Evolutionary conservation across 805 yeast species (phyloP).

Genomic region (Metschnikowia matae): DNA sequence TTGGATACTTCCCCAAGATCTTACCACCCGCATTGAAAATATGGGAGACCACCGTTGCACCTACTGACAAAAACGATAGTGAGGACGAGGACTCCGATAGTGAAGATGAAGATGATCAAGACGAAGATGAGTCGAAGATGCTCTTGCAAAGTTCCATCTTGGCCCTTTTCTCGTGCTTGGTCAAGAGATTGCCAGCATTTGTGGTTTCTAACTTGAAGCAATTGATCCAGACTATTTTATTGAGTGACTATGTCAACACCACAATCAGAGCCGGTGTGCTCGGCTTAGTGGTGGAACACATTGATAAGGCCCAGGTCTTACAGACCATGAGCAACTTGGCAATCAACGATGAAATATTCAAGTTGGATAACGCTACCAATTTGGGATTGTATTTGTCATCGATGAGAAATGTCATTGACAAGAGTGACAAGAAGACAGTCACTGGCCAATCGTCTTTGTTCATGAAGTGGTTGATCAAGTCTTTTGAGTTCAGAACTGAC

Average conservation of each 20-base stretch:
- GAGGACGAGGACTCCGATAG: slow-evolving; percentile 20
- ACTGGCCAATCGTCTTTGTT: slow-evolving; percentile 64
- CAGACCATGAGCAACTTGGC: slow-evolving; percentile 62
- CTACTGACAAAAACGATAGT: slow-evolving; percentile 16
- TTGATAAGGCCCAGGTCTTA: slow-evolving; percentile 63
- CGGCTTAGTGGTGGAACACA: slow-evolving; percentile 56
- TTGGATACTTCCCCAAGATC: slow-evolving; percentile 81
- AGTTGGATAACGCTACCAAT: slow-evolving; percentile 30
- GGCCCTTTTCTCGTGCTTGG: slow-evolving; percentile 65
- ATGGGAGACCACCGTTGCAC: slow-evolving; percentile 39
- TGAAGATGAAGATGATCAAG: slow-evolving; percentile 18
- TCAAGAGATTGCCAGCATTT: slow-evolving; percentile 84
- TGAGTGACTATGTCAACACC: slow-evolving; percentile 55
- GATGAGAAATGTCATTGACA: slow-evolving; percentile 62
- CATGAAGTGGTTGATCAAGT: slow-evolving; percentile 60
- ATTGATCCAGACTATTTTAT: slow-evolving; percentile 55
- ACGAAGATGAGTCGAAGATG: slow-evolving; percentile 24
- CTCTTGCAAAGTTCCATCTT: slow-evolving; percentile 67
- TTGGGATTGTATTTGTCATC: slow-evolving; percentile 69
- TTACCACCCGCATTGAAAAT: slow-evolving; percentile 68
- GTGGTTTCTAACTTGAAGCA: slow-evolving; percentile 64
- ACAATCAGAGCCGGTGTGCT: slow-evolving; percentile 59
- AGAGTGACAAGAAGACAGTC: slow-evolving; percentile 69
- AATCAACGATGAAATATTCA: slow-evolving; percentile 38
- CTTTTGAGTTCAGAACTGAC: slow-evolving; percentile 67